Evolutionary conservation across 441 rosid species (phyloP).

Genomic region (Gossypium armourianum): DNA sequence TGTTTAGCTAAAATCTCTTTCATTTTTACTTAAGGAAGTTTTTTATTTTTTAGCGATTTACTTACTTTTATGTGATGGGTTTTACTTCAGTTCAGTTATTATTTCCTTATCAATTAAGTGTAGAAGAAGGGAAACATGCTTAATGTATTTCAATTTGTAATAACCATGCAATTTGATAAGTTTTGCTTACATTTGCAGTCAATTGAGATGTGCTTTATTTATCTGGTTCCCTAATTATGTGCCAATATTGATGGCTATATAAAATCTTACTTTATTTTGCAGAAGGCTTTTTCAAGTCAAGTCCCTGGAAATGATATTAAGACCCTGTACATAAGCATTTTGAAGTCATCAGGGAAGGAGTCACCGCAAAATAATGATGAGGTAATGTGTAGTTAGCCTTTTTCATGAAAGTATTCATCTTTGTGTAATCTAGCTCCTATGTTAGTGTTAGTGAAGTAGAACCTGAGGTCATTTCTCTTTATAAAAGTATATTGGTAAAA

Average conservation of each 20-base stretch:
- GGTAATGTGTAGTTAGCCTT: slow-evolving; percentile 28
- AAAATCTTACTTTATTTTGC: slow-evolving; percentile 17
- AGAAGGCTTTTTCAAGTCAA: slow-evolving; percentile 27
- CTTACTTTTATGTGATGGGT: not conserved
- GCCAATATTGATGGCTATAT: not conserved
- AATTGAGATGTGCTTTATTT: not conserved
- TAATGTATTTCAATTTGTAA: not conserved
- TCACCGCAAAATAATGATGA: slow-evolving; percentile 29
- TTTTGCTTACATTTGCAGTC: not conserved
- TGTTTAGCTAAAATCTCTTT: not conserved
- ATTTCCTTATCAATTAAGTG: not conserved
- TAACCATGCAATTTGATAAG: not conserved
- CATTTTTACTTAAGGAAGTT: not conserved
- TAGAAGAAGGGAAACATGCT: not conserved
- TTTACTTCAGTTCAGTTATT: not conserved
- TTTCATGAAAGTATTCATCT: not conserved
- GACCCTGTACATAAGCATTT: slow-evolving; percentile 35
- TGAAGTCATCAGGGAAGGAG: slow-evolving; percentile 38
- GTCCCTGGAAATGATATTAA: slow-evolving; percentile 38
- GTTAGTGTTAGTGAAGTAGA: not conserved
- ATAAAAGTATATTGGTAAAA: not conserved
- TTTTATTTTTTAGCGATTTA: slow-evolving; percentile 10
- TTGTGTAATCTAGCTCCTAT: not conserved
- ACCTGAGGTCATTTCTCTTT: not conserved
- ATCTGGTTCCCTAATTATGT: not conserved